Percentiles rank a stretch among this genome's conserved stretches.
phyloP scores from a whole-genome alignment of 805 yeast genomes.

The Kuraishia piskuri region DNA sequence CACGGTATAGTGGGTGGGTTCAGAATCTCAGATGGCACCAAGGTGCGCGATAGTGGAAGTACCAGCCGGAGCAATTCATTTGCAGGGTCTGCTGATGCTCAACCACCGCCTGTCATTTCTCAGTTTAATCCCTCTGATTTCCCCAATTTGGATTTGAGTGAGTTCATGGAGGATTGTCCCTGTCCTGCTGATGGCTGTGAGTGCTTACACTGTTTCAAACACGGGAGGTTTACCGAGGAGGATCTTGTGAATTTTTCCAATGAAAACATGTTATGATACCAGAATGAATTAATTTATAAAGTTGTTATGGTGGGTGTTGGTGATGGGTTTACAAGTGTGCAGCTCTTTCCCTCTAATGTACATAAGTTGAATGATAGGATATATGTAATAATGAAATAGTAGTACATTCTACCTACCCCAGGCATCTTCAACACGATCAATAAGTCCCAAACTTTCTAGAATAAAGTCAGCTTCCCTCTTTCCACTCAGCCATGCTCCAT shows the following conservation, averaged over 20 bases:
- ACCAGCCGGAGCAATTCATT: not conserved
- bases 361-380: not conserved
- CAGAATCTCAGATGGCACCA: conserved; percentile 18
- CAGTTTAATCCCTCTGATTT: not conserved
- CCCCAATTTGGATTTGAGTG: conserved; percentile 10
- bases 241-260: not conserved
- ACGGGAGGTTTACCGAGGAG: conserved; percentile 13
- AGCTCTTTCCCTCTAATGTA: no score
- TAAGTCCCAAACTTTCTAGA: conserved; percentile 1
- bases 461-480: conserved; percentile 21
- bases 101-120: not conserved
- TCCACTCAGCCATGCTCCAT: conserved; percentile 84
- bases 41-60: conserved; percentile 8
- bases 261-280: not conserved
- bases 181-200: conserved; percentile 23
- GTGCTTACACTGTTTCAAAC: conserved; percentile 23
- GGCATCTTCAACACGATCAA: not conserved
- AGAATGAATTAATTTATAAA: no score
- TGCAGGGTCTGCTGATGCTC: not conserved
- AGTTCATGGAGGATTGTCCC: conserved; percentile 18
- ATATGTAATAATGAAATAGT: no score
- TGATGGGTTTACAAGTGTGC: no score
- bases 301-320: not conserved
- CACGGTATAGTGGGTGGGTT: conserved; percentile 25
- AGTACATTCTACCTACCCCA: not conserved